Evolutionary conservation across 441 rosid genomes (phyloP).

Genomic region (Populus tomentosa): DNA sequence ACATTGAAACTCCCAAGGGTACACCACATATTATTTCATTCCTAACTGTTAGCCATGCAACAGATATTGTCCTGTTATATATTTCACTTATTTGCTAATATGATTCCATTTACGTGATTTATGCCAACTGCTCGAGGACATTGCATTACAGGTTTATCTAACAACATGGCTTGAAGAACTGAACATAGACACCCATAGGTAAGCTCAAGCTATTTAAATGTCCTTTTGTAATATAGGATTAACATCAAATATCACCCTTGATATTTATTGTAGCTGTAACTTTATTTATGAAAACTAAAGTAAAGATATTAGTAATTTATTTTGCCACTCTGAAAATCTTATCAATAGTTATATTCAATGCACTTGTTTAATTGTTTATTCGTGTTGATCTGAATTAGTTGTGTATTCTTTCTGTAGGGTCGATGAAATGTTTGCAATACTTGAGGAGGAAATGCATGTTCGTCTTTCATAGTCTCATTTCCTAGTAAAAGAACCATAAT

Average conservation of each 20-base stretch:
- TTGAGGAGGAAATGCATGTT: conserved; percentile 39
- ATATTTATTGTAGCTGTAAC: not conserved
- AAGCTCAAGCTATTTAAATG: conserved; percentile 10
- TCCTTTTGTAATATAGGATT: not conserved
- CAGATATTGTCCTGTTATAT: not conserved
- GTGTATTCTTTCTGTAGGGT: conserved; percentile 21
- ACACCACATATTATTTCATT: not conserved
- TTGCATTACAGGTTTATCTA: conserved; percentile 52
- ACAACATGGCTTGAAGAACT: conserved; percentile 84
- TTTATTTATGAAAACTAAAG: not conserved
- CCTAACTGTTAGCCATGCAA: too few species aligned
- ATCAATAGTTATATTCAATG: not conserved
- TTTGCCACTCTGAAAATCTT: too few species aligned
- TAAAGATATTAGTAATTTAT: not conserved
- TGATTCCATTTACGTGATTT: not conserved
- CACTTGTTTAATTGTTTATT: not conserved
- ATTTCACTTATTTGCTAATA: not conserved
- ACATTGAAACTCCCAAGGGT: not conserved
- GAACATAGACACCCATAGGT: conserved; percentile 66
- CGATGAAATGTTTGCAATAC: conserved; percentile 27
- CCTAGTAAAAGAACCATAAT: too few species aligned
- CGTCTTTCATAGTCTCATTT: conserved; percentile 11
- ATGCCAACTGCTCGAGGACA: not conserved
- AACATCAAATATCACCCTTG: not conserved
- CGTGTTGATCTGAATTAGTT: not conserved